Evolutionary conservation across 2,329 filamentous ascomycete species (phyloP).

Genomic region (Aureobasidium sp.): DNA sequence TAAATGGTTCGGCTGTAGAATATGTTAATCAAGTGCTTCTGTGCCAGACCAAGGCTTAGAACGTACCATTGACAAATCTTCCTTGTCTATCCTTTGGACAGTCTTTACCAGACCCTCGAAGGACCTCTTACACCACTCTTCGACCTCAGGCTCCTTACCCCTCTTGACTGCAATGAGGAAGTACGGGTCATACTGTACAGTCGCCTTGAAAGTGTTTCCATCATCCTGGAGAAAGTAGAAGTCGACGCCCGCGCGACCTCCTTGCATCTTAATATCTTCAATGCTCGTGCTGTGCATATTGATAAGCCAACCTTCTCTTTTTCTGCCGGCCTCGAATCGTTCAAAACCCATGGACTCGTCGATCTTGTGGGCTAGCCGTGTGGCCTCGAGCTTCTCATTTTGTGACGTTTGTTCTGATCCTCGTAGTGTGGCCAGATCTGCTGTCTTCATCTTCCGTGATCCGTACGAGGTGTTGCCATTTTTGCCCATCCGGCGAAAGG

Average conservation of each 20-base stretch:
- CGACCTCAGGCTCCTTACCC: constrained; percentile 83
- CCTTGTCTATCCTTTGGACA: constrained; percentile 74
- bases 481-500: constrained; percentile 36
- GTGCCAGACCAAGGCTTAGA: background rate
- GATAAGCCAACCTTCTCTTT: constrained; percentile 84
- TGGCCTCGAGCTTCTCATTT: constrained; percentile 87
- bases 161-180: constrained; percentile 86
- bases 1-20: constrained; percentile 68
- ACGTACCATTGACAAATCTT: constrained; percentile 57
- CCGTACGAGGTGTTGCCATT: constrained; percentile 43
- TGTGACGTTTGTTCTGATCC: constrained; percentile 79
- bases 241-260: constrained; percentile 83
- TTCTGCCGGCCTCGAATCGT: constrained; percentile 81
- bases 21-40: background rate
- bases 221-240: constrained; percentile 96
- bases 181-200: constrained; percentile 93
- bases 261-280: constrained; percentile 73
- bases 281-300: constrained; percentile 89
- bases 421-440: constrained; percentile 66
- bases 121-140: constrained; percentile 81
- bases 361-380: constrained; percentile 74
- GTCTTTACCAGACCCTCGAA: constrained; percentile 77
- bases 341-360: constrained; percentile 94
- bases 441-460: constrained; percentile 60
- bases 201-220: constrained; percentile 87